phyloP scores from a whole-genome alignment of 2,329 filamentous ascomycete genomes.

The Penicillium rolfsii region DNA sequence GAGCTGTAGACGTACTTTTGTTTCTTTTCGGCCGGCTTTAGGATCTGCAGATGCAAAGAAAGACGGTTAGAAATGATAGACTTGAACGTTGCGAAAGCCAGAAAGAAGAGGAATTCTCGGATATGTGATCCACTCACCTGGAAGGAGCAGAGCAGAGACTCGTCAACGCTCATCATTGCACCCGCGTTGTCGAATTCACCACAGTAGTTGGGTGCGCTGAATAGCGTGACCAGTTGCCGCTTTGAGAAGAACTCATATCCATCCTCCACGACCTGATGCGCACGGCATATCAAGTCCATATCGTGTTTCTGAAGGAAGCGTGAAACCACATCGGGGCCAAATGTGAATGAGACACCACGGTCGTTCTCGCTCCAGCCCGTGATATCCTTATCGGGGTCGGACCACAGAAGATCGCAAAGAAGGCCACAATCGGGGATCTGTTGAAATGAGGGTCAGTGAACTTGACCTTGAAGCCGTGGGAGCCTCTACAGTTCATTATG shows the following conservation, averaged over 20 bases:
- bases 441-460: conserved; percentile 50
- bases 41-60: conserved; percentile 64
- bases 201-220: conserved; percentile 98
- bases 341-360: conserved; percentile 97
- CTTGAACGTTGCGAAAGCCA: not conserved
- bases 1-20: conserved; percentile 95
- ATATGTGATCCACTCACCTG: conserved; percentile 65
- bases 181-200: conserved; percentile 99
- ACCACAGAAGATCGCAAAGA: conserved; percentile 97
- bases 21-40: conserved; percentile 99
- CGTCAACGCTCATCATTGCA: conserved; percentile 99
- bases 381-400: conserved; percentile 98
- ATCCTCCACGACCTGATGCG: conserved; percentile 98
- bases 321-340: conserved; percentile 95
- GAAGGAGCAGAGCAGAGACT: conserved; percentile 98
- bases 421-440: conserved; percentile 98
- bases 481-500: conserved; percentile 25
- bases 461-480: conserved; percentile 39
- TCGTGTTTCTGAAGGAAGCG: conserved; percentile 98
- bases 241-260: conserved; percentile 99
- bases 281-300: conserved; percentile 98
- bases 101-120: not conserved
- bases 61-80: conserved; percentile 19
- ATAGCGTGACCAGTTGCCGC: conserved; percentile 93
- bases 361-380: conserved; percentile 99